A percentile compares a stretch with the other conserved stretches of the same genome.
phyloP scores from a whole-genome alignment of 2,329 filamentous ascomycete genomes.

The Pseudopithomyces chartarum region DNA sequence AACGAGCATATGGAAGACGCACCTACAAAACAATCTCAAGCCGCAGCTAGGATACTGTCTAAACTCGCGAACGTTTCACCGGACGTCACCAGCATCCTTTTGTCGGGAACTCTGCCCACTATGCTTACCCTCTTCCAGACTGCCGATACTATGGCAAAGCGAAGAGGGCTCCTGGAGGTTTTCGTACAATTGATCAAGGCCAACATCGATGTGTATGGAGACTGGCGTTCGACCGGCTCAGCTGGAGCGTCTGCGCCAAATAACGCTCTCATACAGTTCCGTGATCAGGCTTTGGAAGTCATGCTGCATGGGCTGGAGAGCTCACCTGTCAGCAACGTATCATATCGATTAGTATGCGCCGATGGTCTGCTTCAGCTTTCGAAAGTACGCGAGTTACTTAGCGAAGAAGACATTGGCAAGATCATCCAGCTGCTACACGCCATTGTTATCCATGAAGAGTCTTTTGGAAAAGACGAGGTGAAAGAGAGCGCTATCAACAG shows the following conservation, averaged over 20 bases:
- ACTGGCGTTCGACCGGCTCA: slow-evolving; percentile 55
- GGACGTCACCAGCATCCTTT: slow-evolving; percentile 59
- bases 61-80: slow-evolving; percentile 61
- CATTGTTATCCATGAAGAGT: slow-evolving; percentile 64
- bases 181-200: slow-evolving; percentile 63
- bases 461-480: slow-evolving; percentile 60
- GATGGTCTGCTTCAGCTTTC: slow-evolving; percentile 52
- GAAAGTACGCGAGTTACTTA: slow-evolving; percentile 47
- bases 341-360: slow-evolving; percentile 53
- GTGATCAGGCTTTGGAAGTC: slow-evolving; percentile 48
- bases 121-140: slow-evolving; percentile 65
- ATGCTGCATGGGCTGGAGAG: slow-evolving; percentile 51
- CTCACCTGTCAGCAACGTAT: slow-evolving; percentile 54
- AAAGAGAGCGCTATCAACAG: slow-evolving; percentile 63
- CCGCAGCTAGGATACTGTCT: slow-evolving; percentile 64
- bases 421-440: slow-evolving; percentile 66
- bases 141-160: slow-evolving; percentile 65
- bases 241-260: slow-evolving; percentile 33
- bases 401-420: slow-evolving; percentile 49
- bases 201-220: slow-evolving; percentile 61
- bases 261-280: slow-evolving; percentile 48
- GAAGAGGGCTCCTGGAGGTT: slow-evolving; percentile 66
- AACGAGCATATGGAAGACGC: slow-evolving; percentile 71
- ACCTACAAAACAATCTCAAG: slow-evolving; percentile 70
- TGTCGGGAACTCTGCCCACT: slow-evolving; percentile 61